Percentiles rank a stretch among this genome's conserved stretches.
These are phyloP conservation scores for Oldenlandia corymbosa DNA, from an alignment of 257 asterid genomes.

Conservation along the genomic window DNA sequence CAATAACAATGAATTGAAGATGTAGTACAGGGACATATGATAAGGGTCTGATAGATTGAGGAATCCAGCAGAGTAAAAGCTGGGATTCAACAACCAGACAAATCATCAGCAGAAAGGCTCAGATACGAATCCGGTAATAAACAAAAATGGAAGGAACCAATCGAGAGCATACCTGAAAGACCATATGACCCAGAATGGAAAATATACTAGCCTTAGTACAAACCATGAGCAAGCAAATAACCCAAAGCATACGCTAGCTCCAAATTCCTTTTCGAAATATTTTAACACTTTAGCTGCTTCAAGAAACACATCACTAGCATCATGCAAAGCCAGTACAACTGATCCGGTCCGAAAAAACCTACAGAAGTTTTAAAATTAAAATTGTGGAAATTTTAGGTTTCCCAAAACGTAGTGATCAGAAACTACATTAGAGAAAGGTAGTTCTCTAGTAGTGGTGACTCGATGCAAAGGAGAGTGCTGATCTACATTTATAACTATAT, in stretches of 20 bases:
- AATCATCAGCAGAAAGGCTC: slow-evolving; percentile 25
- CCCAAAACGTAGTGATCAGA: too few species aligned
- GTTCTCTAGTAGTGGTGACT: too few species aligned
- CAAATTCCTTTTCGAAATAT: slow-evolving; percentile 75
- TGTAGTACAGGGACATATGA: slow-evolving; percentile 42
- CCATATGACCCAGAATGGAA: slow-evolving; percentile 83
- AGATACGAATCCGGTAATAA: not conserved
- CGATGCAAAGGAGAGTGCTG: not conserved
- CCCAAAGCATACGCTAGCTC: slow-evolving; percentile 85
- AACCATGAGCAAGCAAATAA: slow-evolving; percentile 83
- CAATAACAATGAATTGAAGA: slow-evolving; percentile 77
- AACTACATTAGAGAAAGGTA: too few species aligned
- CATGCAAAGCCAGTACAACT: slow-evolving; percentile 79
- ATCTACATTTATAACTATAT: not conserved
- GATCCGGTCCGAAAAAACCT: slow-evolving; percentile 86
- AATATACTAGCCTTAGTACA: slow-evolving; percentile 67
- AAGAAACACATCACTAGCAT: slow-evolving; percentile 87
- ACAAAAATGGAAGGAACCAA: slow-evolving; percentile 3
- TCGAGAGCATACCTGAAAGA: slow-evolving; percentile 47
- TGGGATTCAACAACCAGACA: slow-evolving; percentile 34
- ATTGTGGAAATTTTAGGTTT: too few species aligned
- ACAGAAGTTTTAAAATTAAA: not conserved
- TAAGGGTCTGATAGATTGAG: slow-evolving; percentile 44
- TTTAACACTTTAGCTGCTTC: slow-evolving; percentile 95
- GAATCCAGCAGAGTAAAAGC: slow-evolving; percentile 41